Percentiles rank a stretch among this genome's conserved stretches.
phyloP scores from a whole-genome alignment of 148 eudicot genomes.

The Chenopodium formosanum region DNA sequence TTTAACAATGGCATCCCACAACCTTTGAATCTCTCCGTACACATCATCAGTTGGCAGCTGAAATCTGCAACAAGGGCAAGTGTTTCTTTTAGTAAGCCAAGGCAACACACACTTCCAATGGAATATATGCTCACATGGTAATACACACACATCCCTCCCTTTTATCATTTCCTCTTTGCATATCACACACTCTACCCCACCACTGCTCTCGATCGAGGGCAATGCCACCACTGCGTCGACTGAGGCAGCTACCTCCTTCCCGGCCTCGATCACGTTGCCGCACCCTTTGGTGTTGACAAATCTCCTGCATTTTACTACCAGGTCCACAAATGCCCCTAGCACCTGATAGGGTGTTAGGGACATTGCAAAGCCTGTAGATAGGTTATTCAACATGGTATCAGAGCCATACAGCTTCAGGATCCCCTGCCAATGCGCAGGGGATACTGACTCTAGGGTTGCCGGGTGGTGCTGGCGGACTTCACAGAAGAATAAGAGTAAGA shows the following conservation, averaged over 20 bases:
- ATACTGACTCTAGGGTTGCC: conserved; percentile 18
- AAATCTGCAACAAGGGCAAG: conserved; percentile 82
- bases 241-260: conserved; percentile 36
- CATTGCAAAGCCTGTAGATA: conserved; percentile 26
- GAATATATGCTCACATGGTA: conserved; percentile 80
- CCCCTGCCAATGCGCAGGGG: conserved; percentile 38
- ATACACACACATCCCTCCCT: conserved; percentile 79
- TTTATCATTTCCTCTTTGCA: conserved; percentile 67
- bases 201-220: conserved; percentile 44
- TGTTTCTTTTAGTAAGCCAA: conserved; percentile 71
- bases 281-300: conserved; percentile 40
- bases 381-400: conserved; percentile 30
- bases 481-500: conserved; percentile 54
- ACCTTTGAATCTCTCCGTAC: conserved; percentile 67
- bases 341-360: conserved; percentile 25
- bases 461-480: conserved; percentile 45
- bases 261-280: conserved; percentile 20
- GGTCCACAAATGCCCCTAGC: conserved; percentile 45
- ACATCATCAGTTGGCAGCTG: conserved; percentile 72
- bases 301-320: conserved; percentile 46
- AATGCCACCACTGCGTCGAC: conserved; percentile 53
- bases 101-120: conserved; percentile 86
- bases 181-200: conserved; percentile 57
- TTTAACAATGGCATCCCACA: conserved; percentile 60
- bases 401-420: conserved; percentile 24